A percentile compares a stretch with the other conserved stretches of the same genome.
phyloP scores from a whole-genome alignment of 352 stramenopile genomes.

The Phytophthora melonis region DNA sequence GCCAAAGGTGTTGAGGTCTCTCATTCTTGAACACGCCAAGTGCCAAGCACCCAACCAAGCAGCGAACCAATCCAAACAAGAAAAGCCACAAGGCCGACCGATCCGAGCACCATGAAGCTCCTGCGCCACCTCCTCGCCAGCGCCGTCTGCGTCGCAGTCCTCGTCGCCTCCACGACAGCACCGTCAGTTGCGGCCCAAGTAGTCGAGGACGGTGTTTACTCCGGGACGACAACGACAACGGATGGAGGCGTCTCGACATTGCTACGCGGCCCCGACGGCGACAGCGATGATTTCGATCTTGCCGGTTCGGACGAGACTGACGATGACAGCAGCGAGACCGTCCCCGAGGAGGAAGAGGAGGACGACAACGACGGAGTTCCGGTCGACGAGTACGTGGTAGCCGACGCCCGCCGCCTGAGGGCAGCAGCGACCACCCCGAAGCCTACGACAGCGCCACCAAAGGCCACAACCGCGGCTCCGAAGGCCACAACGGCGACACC shows the following conservation, averaged over 20 bases:
- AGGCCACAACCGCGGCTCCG: not conserved
- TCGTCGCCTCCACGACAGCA: not conserved
- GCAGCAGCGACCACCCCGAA: not conserved
- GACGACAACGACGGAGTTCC: no score
- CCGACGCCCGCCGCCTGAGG: not conserved
- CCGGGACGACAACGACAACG: not conserved
- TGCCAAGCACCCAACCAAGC: no score
- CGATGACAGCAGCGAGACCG: not conserved
- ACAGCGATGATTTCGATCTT: not conserved
- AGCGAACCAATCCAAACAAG: no score
- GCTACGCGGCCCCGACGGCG: not conserved
- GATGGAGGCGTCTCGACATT: not conserved
- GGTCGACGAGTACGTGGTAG: not conserved
- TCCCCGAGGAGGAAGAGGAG: not conserved
- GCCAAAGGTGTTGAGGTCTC: no score
- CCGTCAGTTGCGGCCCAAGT: not conserved
- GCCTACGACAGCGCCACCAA: not conserved
- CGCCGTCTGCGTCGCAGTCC: not conserved
- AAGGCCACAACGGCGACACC: not conserved
- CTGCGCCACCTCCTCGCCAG: not conserved
- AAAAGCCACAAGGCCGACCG: no score
- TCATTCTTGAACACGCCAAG: no score
- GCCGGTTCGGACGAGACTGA: not conserved
- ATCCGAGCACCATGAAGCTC: not conserved
- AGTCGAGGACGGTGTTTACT: not conserved